Conservation (phyloP, 1,139 yeast genomes). For the Pichia sorboxylosa region DNA sequence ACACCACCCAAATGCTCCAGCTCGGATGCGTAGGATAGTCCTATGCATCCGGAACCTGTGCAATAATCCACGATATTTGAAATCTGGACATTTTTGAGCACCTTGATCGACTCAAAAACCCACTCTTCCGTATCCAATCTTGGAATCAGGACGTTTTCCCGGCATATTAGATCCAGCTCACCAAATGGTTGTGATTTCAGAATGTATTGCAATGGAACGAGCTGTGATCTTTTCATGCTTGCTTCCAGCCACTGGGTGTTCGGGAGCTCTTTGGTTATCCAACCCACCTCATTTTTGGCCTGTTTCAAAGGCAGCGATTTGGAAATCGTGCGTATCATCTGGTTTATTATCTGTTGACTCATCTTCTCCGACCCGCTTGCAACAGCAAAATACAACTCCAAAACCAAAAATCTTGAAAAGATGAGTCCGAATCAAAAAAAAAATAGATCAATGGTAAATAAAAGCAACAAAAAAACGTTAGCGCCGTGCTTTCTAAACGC, state of each 20-base stretch:
- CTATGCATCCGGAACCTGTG: conserved; percentile 86
- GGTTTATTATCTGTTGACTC: background rate
- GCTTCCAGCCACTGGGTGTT: conserved; percentile 22
- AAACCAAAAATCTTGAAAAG: too few species aligned
- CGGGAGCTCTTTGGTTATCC: conserved; percentile 36
- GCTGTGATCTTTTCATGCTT: conserved; percentile 30
- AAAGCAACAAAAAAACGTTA: too few species aligned
- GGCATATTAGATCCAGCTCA: conserved; percentile 44
- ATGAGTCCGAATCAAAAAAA: too few species aligned
- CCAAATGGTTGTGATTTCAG: conserved; percentile 87
- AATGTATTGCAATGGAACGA: conserved; percentile 71
- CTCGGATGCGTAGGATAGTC: conserved; percentile 32
- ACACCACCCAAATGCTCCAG: conserved; percentile 28
- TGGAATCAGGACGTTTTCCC: conserved; percentile 67
- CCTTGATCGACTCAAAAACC: conserved; percentile 36
- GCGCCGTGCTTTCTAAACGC: too few species aligned
- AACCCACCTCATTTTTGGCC: conserved; percentile 35
- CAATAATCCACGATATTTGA: conserved; percentile 55
- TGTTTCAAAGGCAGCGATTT: conserved; percentile 15
- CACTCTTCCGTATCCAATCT: conserved; percentile 96
- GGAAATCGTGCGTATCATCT: conserved; percentile 2
- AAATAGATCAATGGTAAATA: too few species aligned
- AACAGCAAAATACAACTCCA: too few species aligned
- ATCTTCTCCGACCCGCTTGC: background rate
- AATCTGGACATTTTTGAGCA: conserved; percentile 15